Evolutionary conservation across 345 rosid species (phyloP), one percentile per base, ranked within the genome.

Genomic region (Psidium guajava): DNA sequence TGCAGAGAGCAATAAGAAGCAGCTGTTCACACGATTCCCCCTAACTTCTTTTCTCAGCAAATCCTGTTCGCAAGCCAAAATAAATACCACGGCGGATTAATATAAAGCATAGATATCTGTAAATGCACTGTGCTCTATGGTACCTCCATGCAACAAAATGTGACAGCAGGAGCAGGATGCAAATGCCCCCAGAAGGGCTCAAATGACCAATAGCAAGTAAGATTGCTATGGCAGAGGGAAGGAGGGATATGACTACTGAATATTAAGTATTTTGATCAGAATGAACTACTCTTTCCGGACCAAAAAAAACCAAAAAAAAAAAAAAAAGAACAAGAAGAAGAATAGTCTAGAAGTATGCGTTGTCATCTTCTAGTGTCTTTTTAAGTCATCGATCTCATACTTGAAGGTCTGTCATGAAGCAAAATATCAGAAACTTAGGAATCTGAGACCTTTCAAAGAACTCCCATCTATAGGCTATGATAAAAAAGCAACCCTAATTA

Each of bases 11-110:
- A 89, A 40, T 73, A 92, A 50, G 44, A 97, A 90, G 88, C 89
- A 82, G 75, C 94, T 90, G n/a, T 91, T 91, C 1, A 87, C 77
- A 64, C 85, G 89, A 53, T 87, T 93, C 85, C 85, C 91, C 89
- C 91, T 88, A 24, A 87, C 82, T 86, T 90, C 93, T 88, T 86
- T 93, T 90, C 88, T 92, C 89, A 93, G 77, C 89, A 91, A 55
- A 61, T 95, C 95, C 99, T 94, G 96, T 85, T 56, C 25, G 54
- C 83, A 12, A 18, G 40, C 85, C 44, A 49, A 21, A 83, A 57
- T 10, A 14, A 61, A 61, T 15, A 75, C 51, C 54, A n/a, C 51
- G 53, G 44, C 49, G 1, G 44, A 51, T 81, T 42, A 57, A 20
- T 36, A 59, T 53, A 49, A 54, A 47, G 15, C 50, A 18, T 18